phyloP scores from a whole-genome alignment of 805 yeast genomes.

The Ogataea allantospora region DNA sequence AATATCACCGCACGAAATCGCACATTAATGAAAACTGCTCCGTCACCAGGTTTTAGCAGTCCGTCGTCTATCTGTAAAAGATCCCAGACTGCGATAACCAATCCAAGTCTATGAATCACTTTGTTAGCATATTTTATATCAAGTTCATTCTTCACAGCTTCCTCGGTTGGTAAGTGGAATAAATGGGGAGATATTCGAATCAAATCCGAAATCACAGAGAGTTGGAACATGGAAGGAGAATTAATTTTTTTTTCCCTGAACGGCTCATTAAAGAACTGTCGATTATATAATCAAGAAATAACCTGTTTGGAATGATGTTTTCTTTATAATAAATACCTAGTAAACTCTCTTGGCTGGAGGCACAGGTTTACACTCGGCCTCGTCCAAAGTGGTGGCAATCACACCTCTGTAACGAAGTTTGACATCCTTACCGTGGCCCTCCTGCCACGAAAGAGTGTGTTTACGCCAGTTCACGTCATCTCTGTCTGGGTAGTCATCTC shows the following conservation, averaged over 20 bases:
- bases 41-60: constrained; percentile 89
- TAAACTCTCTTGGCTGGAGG: constrained; percentile 97
- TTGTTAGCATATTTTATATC: constrained; percentile 84
- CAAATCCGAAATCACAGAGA: constrained; percentile 77
- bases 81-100: constrained; percentile 85
- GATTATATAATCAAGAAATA: constrained; percentile 5
- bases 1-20: constrained; percentile 76
- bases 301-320: not conserved
- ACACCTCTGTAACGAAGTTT: constrained; percentile 83
- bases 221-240: constrained; percentile 64
- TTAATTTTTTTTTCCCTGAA: constrained; percentile 3
- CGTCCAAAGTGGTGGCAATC: constrained; percentile 80
- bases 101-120: constrained; percentile 79
- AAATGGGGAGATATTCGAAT: constrained; percentile 86
- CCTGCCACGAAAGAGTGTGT: constrained; percentile 93
- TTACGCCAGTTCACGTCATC: constrained; percentile 98
- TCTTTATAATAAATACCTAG: constrained; percentile 36
- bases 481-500: constrained; percentile 96
- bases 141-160: constrained; percentile 75
- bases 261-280: not conserved
- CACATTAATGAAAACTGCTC: constrained; percentile 76
- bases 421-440: constrained; percentile 64
- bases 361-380: constrained; percentile 87
- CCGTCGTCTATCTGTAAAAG: constrained; percentile 82
- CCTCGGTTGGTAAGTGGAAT: constrained; percentile 68